These are phyloP conservation scores for California macrophylla DNA, from an alignment of 441 rosid species.

Conservation along the genomic window DNA sequence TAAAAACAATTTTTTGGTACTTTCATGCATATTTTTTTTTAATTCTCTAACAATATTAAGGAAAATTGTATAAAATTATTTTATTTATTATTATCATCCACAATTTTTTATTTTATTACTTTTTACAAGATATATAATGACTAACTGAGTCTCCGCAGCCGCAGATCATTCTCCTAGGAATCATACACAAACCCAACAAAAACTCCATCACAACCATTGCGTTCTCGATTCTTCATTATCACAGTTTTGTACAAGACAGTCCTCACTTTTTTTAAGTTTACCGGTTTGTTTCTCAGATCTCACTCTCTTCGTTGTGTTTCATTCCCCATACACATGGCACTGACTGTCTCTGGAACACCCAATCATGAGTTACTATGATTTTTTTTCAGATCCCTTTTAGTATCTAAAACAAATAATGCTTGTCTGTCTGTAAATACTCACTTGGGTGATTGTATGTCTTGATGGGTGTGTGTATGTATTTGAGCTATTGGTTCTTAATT, in stretches of 20 bases:
- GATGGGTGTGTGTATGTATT: background rate
- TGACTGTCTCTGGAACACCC: background rate
- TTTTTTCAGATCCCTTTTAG: background rate
- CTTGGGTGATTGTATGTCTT: background rate
- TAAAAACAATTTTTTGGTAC: too few species aligned
- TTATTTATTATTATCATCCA: too few species aligned
- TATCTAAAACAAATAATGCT: background rate
- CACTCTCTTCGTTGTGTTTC: background rate
- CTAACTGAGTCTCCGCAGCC: background rate
- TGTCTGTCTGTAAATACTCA: background rate
- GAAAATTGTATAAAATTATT: too few species aligned
- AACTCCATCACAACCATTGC: background rate
- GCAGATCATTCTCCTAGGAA: background rate
- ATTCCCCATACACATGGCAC: too few species aligned
- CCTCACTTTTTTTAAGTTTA: background rate
- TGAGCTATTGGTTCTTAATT: background rate
- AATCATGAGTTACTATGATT: background rate
- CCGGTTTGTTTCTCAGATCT: slow-evolving; percentile 1
- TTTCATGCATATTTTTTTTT: too few species aligned
- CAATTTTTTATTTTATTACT: too few species aligned
- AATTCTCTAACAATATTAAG: too few species aligned
- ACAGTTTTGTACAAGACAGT: background rate
- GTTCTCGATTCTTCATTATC: background rate
- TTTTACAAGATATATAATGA: background rate
- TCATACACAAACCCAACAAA: background rate